Percentiles rank a stretch among this genome's conserved stretches.
phyloP scores from a whole-genome alignment of 768 basidiomycete species.

The Lentinula aciculospora region DNA sequence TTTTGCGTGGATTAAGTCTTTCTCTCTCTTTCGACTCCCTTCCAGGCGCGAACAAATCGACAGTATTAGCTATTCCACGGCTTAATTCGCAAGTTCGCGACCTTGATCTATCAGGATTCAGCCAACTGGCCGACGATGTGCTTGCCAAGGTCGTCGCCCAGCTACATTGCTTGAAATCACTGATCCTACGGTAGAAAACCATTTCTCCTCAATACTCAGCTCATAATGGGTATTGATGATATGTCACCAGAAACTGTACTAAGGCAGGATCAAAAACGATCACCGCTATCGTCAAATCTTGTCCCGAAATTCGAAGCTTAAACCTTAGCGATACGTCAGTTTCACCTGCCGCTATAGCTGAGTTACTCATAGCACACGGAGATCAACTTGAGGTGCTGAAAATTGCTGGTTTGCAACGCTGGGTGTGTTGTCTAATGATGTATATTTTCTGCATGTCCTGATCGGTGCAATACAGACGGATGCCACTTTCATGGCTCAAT shows the following conservation, averaged over 20 bases:
- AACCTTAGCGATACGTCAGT: slow-evolving; percentile 62
- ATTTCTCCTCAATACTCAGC: not conserved
- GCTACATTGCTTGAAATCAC: slow-evolving; percentile 35
- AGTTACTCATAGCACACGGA: slow-evolving; percentile 34
- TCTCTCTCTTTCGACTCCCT: slow-evolving; percentile 36
- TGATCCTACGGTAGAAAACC: slow-evolving; percentile 48
- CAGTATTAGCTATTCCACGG: slow-evolving; percentile 38
- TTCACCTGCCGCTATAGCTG: slow-evolving; percentile 39
- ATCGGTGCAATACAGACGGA: slow-evolving; percentile 42
- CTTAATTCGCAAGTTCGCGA: slow-evolving; percentile 33
- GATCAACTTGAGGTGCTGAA: slow-evolving; percentile 49
- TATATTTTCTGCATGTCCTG: not conserved
- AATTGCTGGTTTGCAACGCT: slow-evolving; percentile 54
- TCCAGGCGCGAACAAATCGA: slow-evolving; percentile 46
- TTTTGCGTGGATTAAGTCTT: slow-evolving; percentile 50
- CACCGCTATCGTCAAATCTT: slow-evolving; percentile 33
- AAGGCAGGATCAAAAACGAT: slow-evolving; percentile 49
- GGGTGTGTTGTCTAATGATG: slow-evolving; percentile 33
- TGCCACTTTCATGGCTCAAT: slow-evolving; percentile 37
- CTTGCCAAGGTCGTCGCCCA: slow-evolving; percentile 46
- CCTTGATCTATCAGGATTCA: slow-evolving; percentile 47
- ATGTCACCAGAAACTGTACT: slow-evolving; percentile 44
- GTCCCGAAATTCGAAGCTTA: slow-evolving; percentile 36
- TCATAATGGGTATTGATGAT: slow-evolving; percentile 4
- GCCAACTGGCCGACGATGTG: slow-evolving; percentile 42